phyloP scores from a whole-genome alignment of 306 rosid species.

The Myrica gale region DNA sequence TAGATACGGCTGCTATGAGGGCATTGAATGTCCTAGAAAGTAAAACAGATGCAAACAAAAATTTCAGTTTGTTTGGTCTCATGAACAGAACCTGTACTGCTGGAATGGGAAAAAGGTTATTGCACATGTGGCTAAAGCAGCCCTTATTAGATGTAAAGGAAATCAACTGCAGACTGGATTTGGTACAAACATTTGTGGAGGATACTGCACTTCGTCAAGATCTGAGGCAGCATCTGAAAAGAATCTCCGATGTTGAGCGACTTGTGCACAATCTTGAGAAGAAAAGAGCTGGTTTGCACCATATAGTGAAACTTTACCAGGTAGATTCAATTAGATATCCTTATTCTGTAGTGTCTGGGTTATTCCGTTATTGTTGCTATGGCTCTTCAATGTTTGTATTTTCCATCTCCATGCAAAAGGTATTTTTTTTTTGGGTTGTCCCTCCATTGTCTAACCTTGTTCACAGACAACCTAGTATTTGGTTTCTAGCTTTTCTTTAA shows the following conservation, averaged over 20 bases:
- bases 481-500: neutral
- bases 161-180: conserved; percentile 78
- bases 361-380: conserved; percentile 16
- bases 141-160: conserved; percentile 77
- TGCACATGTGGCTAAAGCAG: conserved; percentile 96
- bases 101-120: conserved; percentile 93
- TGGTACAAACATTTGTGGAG: conserved; percentile 91
- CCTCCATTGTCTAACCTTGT: neutral
- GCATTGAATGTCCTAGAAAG: conserved; percentile 89
- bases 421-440: neutral
- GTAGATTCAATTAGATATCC: conserved; percentile 33
- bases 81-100: conserved; percentile 97
- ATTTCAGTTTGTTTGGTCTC: conserved; percentile 93
- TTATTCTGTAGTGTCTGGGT: conserved; percentile 15
- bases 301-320: conserved; percentile 94
- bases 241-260: conserved; percentile 89
- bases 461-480: neutral
- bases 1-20: conserved; percentile 92
- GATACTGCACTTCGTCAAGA: conserved; percentile 78
- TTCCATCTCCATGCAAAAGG: conserved; percentile 2
- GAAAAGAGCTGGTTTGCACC: conserved; percentile 84
- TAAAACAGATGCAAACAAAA: conserved; percentile 94
- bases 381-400: conserved; percentile 22
- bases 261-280: conserved; percentile 70
- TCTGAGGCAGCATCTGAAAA: conserved; percentile 85